Evolutionary conservation across 2,329 filamentous ascomycete species (phyloP).

Genomic region (Colletotrichum ledebouriae): DNA sequence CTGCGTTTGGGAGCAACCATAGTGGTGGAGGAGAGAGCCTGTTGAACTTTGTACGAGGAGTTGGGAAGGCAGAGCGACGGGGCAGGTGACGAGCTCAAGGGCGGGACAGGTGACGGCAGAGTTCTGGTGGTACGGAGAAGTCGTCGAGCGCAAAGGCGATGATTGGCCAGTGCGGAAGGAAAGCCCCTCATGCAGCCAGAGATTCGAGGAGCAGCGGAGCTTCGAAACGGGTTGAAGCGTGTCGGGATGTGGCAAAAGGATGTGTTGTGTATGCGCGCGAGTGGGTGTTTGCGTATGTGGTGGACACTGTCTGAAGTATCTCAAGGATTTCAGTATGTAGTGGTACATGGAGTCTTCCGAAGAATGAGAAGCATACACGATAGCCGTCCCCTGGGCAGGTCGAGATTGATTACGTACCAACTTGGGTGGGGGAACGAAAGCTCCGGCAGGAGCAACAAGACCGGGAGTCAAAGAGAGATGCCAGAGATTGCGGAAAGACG

Average conservation of each 20-base stretch:
- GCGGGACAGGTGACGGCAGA: slow-evolving; percentile 28
- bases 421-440: not conserved
- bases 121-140: slow-evolving; percentile 13
- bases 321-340: slow-evolving; percentile 9
- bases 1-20: slow-evolving; percentile 53
- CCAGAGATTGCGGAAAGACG: not conserved
- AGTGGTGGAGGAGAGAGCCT: slow-evolving; percentile 12
- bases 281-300: slow-evolving; percentile 3
- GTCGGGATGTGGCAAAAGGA: not conserved
- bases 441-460: not conserved
- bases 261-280: slow-evolving; percentile 16
- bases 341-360: too few species aligned
- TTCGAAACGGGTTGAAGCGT: not conserved
- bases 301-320: slow-evolving; percentile 25
- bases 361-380: not conserved
- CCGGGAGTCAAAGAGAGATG: not conserved
- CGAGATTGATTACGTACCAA: not conserved
- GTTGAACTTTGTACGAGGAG: not conserved
- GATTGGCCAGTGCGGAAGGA: slow-evolving; percentile 40
- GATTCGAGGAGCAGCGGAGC: slow-evolving; percentile 12
- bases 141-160: not conserved
- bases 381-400: not conserved
- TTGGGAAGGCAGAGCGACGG: not conserved
- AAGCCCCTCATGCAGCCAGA: slow-evolving; percentile 42
- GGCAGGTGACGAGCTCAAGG: slow-evolving; percentile 26